Base-by-base conservation (phyloP, 2,329 filamentous ascomycete species). In the Diplodia seriata region DNA sequence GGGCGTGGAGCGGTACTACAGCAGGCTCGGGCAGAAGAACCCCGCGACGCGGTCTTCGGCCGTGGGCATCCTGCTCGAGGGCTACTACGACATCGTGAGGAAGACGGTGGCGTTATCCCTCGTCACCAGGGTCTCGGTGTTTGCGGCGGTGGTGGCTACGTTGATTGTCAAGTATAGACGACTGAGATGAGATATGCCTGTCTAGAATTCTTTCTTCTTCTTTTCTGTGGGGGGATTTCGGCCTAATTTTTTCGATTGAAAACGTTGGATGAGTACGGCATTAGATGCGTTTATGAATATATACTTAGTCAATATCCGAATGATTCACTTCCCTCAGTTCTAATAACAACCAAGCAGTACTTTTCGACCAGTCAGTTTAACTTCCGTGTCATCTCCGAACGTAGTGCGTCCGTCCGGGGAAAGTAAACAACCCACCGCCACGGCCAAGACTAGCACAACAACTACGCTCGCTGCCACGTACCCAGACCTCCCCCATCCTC, bases 51-150 rank as follows among this genome's bases (percentile, higher is more conserved):
- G 77, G 66, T 77, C 76, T 1, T 76, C 77, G 15, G 81, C 81
- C 11, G 82, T 85, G 3, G 79, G 82, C 50, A 80, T 79, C 0
- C 80, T 85, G 78, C 73, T 85, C 6, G 82, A 85, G 71, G 84
- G 84, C 14, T 86, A 86, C 68, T 85, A 85, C 73, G 82, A 83
- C 56, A 79, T 84, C 68, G 79, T 85, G 20, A 76, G 82, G 65
- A 79, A 74, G 70, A 82, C 83, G 4, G 82, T 86, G 3, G 77
- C 78, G 18, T 73, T 80, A 12, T 79, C 82, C 9, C 71, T 85
- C 63, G 70, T 79, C 1, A 79, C 77, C 0, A 74, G 82, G 33
- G 68, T 79, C 12, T 49, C 66, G 8, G 40, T 65, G 4, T 64
- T 68, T 59, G 66, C 69, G 26, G 29, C 26, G 4, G 33, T 63